These are phyloP conservation scores for Trichoderma afroharzianum DNA, from an alignment of 2,329 filamentous ascomycete species.

Conservation along the genomic window DNA sequence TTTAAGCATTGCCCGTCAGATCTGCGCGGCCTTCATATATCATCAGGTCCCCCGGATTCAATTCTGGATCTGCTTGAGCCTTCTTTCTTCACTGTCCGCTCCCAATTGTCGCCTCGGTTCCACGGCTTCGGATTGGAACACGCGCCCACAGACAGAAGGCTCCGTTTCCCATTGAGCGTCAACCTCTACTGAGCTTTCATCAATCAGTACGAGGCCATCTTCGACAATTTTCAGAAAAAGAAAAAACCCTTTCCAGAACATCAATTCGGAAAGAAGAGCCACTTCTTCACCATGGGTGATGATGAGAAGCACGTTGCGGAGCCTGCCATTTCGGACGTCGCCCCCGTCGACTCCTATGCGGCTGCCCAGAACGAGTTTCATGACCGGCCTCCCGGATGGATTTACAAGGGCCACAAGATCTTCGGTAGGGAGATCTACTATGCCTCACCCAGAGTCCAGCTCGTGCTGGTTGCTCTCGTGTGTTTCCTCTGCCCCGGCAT, in stretches of 20 bases:
- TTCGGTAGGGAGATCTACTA: conserved; percentile 60
- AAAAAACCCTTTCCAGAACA: background rate
- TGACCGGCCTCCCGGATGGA: conserved; percentile 55
- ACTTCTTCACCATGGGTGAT: conserved; percentile 25
- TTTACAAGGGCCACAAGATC: conserved; percentile 61
- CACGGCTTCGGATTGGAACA: conserved; percentile 13
- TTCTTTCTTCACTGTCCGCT: conserved; percentile 7
- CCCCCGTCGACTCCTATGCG: conserved; percentile 18
- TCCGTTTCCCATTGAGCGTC: background rate
- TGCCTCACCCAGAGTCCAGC: conserved; percentile 69
- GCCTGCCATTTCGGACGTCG: conserved; percentile 9
- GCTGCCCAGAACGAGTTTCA: conserved; percentile 20
- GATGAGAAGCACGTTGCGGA: conserved; percentile 22
- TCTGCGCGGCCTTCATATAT: conserved; percentile 19
- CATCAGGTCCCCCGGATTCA: conserved; percentile 13
- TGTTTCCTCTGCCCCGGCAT: conserved; percentile 67
- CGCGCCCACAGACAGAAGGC: conserved; percentile 4
- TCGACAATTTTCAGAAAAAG: background rate
- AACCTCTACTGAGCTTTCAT: background rate
- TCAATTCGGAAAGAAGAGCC: background rate
- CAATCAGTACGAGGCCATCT: background rate
- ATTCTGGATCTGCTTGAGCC: conserved; percentile 9
- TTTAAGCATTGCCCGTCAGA: conserved; percentile 14
- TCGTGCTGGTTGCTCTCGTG: conserved; percentile 59
- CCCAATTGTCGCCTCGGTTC: conserved; percentile 1